phyloP scores from a whole-genome alignment of 345 rosid genomes.

The Salix koriyanagi region DNA sequence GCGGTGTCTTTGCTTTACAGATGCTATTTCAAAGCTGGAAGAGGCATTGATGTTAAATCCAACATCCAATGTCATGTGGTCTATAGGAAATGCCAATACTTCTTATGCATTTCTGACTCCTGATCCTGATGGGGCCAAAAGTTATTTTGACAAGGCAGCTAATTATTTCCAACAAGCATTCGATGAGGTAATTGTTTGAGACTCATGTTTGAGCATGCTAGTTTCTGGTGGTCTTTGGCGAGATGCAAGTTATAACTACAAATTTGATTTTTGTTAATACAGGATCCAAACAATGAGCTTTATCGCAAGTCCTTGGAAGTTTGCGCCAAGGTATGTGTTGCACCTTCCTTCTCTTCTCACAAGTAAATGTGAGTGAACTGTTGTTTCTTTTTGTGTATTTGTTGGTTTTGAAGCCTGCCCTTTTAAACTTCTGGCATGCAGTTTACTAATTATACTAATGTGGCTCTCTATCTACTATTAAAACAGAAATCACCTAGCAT shows the following conservation, averaged over 20 bases:
- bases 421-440: not conserved
- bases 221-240: not conserved
- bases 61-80: conserved; percentile 15
- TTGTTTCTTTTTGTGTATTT: not conserved
- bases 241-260: not conserved
- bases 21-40: conserved; percentile 23
- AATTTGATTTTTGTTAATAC: not conserved
- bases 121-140: conserved; percentile 16
- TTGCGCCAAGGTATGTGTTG: conserved; percentile 13
- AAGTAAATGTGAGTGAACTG: not conserved
- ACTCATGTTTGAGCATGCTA: not conserved
- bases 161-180: conserved; percentile 22
- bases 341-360: not conserved
- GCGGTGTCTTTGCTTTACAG: not conserved
- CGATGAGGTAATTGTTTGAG: conserved; percentile 7
- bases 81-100: conserved; percentile 19
- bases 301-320: conserved; percentile 24
- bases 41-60: conserved; percentile 26
- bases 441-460: not conserved
- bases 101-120: conserved; percentile 20
- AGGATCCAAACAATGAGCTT: conserved; percentile 23
- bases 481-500: not conserved
- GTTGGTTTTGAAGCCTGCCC: not conserved
- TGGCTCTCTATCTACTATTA: not conserved
- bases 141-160: conserved; percentile 11